phyloP scores from a whole-genome alignment of 352 stramenopile species.

The Phytophthora fragariaefolia region DNA sequence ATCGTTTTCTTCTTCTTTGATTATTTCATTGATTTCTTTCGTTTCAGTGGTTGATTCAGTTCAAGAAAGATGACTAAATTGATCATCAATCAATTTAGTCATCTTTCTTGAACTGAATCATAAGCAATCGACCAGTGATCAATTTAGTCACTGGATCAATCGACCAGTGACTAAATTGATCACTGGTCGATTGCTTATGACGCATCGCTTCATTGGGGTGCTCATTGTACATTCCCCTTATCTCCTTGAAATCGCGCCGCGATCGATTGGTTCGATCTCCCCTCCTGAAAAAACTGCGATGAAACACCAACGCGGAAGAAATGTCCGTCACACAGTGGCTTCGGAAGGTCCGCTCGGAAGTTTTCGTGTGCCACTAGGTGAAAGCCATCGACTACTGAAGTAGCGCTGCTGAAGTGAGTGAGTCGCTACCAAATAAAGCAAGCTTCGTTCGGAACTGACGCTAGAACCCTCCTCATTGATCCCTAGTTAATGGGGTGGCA shows the following conservation, averaged over 20 bases:
- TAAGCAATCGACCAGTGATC: too few species aligned
- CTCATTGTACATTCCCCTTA: neutral
- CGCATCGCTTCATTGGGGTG: too few species aligned
- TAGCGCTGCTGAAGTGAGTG: neutral
- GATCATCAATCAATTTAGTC: too few species aligned
- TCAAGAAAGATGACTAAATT: too few species aligned
- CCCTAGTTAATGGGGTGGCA: neutral
- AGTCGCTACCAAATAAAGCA: neutral
- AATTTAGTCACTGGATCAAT: too few species aligned
- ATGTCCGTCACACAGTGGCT: neutral
- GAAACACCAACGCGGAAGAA: neutral
- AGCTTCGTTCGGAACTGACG: neutral
- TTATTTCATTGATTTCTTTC: too few species aligned
- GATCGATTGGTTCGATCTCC: neutral
- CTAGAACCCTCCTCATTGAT: neutral
- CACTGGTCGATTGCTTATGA: too few species aligned
- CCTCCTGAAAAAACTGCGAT: neutral
- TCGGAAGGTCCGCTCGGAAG: neutral
- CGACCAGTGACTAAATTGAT: too few species aligned
- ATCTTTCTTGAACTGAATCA: too few species aligned
- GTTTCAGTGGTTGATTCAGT: too few species aligned
- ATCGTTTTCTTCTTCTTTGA: too few species aligned
- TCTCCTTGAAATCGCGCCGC: conserved; percentile 1
- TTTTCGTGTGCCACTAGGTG: too few species aligned
- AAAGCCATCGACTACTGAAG: neutral